Base-by-base conservation (phyloP, 805 yeast species). In the Groenewaldozyma salmanticensis region DNA sequence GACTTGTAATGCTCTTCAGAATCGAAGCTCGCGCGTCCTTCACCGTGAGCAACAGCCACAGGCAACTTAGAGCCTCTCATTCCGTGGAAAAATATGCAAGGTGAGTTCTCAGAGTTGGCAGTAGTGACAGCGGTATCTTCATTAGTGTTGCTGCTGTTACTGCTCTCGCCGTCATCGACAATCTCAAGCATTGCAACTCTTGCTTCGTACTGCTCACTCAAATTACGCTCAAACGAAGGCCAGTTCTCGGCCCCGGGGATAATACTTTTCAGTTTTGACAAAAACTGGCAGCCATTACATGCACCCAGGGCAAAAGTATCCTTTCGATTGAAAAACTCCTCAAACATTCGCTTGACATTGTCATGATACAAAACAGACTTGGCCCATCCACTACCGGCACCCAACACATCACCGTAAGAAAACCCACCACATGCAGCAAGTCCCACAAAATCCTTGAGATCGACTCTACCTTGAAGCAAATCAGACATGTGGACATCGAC, bases 371-470 rank as follows among this genome's bases (percentile, higher is more conserved):
- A 66, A 6, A 92, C 95, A 15, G 96, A 85, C 58, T 86, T 87
- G 44, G 98, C 98, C 98, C 98, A 92, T 44, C 98, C 98, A 40
- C 90, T 82, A 59, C 96, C 98, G 27, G 98, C 98, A 52, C 98
- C 98, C 45, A 92, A 70, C 37, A 92, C 98, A 65, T 92, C 98
- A 71, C 98, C 98, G 58, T 88, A 92, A 1, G 96, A 86, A 71
- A 92, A 92, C 13, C 98, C 98, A 64, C 98, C 98, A 67, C 98
- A 94, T 3, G 97, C 97, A 33, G 96, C 97, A 37, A 92, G 54
- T 47, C 98, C 98, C 38, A 80, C 85, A 62, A 92, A 92, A 35
- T 76, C 81, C 55, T 77, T 79, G 49, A 92, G 70, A 16, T 77
- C 61, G 27, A 81, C 81, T 53, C 68, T 72, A 34, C 94, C 94